Base-by-base conservation (phyloP, 257 asterid species). In the Lantana camara region DNA sequence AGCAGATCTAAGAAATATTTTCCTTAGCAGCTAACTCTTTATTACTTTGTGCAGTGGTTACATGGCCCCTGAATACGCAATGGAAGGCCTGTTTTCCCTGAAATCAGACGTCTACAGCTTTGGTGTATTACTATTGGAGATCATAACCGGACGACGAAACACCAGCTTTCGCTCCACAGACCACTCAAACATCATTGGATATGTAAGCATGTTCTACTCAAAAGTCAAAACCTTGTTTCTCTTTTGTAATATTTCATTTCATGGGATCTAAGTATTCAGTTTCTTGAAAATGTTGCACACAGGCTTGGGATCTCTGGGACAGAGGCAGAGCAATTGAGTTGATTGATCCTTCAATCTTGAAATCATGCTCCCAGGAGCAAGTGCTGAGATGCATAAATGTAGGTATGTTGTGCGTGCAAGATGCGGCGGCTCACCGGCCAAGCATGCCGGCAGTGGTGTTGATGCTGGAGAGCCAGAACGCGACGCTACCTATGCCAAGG, bases 11-110 rank as follows among this genome's bases (percentile, higher is more conserved):
- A 21, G 1, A 20, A 3, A 0, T 7, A 37, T 37, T 0, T n/a
- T 15, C 7, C 11, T 68, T 34, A 45, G 13, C 30, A 20, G 45
- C 44, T 38, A 6, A 7, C 27, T 3, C 1, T 40, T 3, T 20
- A 2, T 64, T 37, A 27, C 60, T 9, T 46, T n/a, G 15, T 50
- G 5, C 70, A 92, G 98, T 60, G 98, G 98, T 30, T 92, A 89
- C 69, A 86, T 92, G 97, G 95, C 98, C 24, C 97, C 96, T 1
- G 98, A 92, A 64, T 92, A 92, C 77, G 98, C 98, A 21, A 89
- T 92, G 98, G 96, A 85, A 63, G 98, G 98, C 7, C 64, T 78
- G n/a, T 89, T 89, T 75, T 92, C 98, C 6, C 75, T 85, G 30
- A 92, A 89, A 62, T 89, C 97, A 7, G 98, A 92, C 63, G 97